Percentiles rank a stretch among this genome's conserved stretches.
phyloP scores from a whole-genome alignment of 768 basidiomycete species.

The Mycena alexandri region DNA sequence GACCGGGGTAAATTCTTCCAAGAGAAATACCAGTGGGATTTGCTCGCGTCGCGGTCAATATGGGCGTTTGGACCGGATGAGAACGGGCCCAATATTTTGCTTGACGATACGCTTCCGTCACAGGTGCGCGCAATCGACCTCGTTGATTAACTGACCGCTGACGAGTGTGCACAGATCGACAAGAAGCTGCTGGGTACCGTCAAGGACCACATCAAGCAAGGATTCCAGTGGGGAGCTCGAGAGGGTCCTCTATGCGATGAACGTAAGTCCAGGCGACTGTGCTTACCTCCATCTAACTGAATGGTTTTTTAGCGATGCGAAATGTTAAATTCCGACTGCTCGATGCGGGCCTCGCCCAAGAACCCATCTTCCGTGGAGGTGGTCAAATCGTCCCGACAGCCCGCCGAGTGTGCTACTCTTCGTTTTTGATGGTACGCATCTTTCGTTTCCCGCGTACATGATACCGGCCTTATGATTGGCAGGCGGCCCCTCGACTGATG shows the following conservation, averaged over 20 bases:
- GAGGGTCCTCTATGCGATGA: slow-evolving; percentile 99
- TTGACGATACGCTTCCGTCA: slow-evolving; percentile 96
- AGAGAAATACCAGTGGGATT: slow-evolving; percentile 98
- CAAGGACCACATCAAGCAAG: slow-evolving; percentile 97
- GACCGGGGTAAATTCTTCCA: slow-evolving; percentile 97
- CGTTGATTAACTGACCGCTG: background rate
- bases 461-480: slow-evolving; percentile 17
- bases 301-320: slow-evolving; percentile 81
- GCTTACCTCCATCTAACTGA: slow-evolving; percentile 16
- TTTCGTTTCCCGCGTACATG: slow-evolving; percentile 19
- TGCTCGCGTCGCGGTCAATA: slow-evolving; percentile 96
- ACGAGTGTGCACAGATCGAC: slow-evolving; percentile 71
- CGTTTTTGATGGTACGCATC: slow-evolving; percentile 91
- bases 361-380: slow-evolving; percentile 97
- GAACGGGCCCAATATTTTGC: slow-evolving; percentile 89
- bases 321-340: slow-evolving; percentile 98
- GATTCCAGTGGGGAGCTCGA: slow-evolving; percentile 99
- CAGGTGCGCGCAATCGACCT: slow-evolving; percentile 64
- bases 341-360: slow-evolving; percentile 92
- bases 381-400: slow-evolving; percentile 99
- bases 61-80: slow-evolving; percentile 99
- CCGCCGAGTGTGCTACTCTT: slow-evolving; percentile 98
- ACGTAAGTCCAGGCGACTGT: slow-evolving; percentile 71
- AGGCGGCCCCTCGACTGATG: slow-evolving; percentile 96
- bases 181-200: slow-evolving; percentile 92